Evolutionary conservation across 2,329 filamentous ascomycete species (phyloP), one percentile per base, ranked within the genome.

Genomic region (Beauveria sp.): DNA sequence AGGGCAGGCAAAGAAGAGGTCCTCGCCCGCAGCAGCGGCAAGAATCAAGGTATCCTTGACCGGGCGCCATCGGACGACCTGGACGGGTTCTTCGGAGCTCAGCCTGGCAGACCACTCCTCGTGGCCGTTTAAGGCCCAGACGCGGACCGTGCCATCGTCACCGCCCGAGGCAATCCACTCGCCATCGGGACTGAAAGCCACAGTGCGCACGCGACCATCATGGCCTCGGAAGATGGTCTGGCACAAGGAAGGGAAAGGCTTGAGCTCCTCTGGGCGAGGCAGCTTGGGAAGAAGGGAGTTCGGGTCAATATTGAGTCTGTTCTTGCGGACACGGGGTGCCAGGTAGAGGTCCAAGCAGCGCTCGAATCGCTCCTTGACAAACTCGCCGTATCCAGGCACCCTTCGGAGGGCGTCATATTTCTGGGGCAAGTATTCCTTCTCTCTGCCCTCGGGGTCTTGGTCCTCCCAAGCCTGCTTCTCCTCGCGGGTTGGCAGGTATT

Each of bases 301-400:
- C 3, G 95, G 95, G 69, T 99, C 95, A 70, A 99, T 98, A 76
- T 98, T 96, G 70, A 99, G 85, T 74, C 93, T 90, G 78, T 93
- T 97, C 73, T 96, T 89, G 63, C 93, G 86, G 61, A 99, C 86
- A 70, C 95, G 84, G 52, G 96, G 95, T 18, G 96, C 95, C 63
- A 99, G 83, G 73, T 99, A 99, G 20, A 99, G 82, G 75, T 99
- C 96, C 67, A 99, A 79, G 73, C 92, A 98, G 66, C 96, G 84
- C 74, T 99, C 93, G 69, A 99, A 99, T 67, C 93, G 88, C 75
- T 99, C 95, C 74, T 97, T 96, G 72, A 99, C 86, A 67, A 97
- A 91, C 60, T 82, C 84, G 56, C 89, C 90, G 72, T 96, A 99
- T 18, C 89, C 96, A 56, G 96, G 95, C 7, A 98, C 95, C 72